These are phyloP conservation scores for Gymnopus androsaceus DNA, from an alignment of 1,284 basidiomycete species.

Conservation along the genomic window DNA sequence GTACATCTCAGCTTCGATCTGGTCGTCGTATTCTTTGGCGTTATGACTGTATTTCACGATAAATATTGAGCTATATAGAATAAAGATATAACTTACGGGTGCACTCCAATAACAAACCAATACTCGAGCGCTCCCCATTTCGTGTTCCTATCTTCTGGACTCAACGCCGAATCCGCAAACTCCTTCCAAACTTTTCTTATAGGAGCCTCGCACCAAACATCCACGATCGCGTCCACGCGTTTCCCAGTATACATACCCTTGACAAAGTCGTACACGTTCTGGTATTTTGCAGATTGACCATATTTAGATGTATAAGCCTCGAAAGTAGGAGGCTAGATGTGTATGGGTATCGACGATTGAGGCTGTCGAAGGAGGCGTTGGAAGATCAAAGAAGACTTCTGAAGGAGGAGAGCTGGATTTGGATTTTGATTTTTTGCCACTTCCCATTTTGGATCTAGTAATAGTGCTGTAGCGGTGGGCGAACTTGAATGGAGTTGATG, in stretches of 20 bases:
- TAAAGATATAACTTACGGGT: conserved; percentile 54
- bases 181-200: conserved; percentile 63
- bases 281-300: conserved; percentile 40
- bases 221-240: conserved; percentile 67
- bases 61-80: neutral
- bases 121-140: conserved; percentile 69
- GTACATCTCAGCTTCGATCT: conserved; percentile 68
- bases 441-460: conserved; percentile 36
- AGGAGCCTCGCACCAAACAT: conserved; percentile 84
- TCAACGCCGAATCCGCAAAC: conserved; percentile 71
- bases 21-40: conserved; percentile 66
- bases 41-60: conserved; percentile 57
- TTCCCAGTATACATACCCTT: conserved; percentile 57
- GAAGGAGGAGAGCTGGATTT: conserved; percentile 30
- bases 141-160: conserved; percentile 43
- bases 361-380: conserved; percentile 31
- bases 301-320: conserved; percentile 61
- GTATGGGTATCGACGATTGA: conserved; percentile 81
- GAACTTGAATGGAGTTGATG: no score
- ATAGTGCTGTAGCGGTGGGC: no score
- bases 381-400: conserved; percentile 34
- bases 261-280: conserved; percentile 65
- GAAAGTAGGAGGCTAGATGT: conserved; percentile 72
- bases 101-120: conserved; percentile 75
- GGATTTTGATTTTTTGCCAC: conserved; percentile 30